Percentiles rank a stretch among this genome's conserved stretches.
These are phyloP conservation scores for Secale cereale DNA, from an alignment of 176 grass and related monocot genomes.

Conservation along the genomic window DNA sequence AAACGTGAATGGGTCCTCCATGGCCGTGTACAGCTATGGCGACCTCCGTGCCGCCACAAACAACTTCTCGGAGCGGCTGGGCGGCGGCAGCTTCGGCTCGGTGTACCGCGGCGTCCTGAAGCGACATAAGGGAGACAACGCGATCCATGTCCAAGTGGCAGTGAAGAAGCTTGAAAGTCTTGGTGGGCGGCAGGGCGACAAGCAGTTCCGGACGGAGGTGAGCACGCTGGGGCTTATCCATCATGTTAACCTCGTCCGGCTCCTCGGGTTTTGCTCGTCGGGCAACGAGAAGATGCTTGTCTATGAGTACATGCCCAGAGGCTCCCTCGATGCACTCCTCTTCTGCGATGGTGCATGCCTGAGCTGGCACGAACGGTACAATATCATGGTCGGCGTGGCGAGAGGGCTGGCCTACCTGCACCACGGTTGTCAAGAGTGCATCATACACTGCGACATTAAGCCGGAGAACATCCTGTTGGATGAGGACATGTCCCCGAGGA, in stretches of 20 bases:
- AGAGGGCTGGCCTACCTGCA: constrained; percentile 5
- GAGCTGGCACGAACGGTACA: not conserved
- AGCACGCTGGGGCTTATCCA: too few species aligned
- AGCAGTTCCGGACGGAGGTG: too few species aligned
- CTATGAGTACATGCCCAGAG: too few species aligned
- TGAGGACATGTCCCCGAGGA: not conserved
- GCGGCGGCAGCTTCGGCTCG: constrained; percentile 11
- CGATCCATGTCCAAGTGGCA: too few species aligned
- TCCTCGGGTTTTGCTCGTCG: too few species aligned
- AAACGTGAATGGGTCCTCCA: not conserved
- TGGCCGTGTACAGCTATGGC: not conserved
- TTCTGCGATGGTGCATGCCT: not conserved
- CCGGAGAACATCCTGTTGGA: not conserved
- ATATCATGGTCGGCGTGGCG: constrained; percentile 8
- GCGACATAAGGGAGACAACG: too few species aligned
- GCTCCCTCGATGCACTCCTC: not conserved
- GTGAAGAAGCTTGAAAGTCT: too few species aligned
- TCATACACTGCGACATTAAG: too few species aligned
- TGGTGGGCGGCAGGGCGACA: too few species aligned
- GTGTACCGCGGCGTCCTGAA: constrained; percentile 18
- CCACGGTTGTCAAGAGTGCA: not conserved
- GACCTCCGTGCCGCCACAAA: constrained; percentile 26
- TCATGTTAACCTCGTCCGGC: too few species aligned
- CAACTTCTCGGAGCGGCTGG: constrained; percentile 21
- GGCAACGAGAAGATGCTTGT: too few species aligned